A percentile compares a stretch with the other conserved stretches of the same genome.
These are phyloP conservation scores for Suillus paluster DNA, from an alignment of 768 basidiomycete species.

Conservation along the genomic window DNA sequence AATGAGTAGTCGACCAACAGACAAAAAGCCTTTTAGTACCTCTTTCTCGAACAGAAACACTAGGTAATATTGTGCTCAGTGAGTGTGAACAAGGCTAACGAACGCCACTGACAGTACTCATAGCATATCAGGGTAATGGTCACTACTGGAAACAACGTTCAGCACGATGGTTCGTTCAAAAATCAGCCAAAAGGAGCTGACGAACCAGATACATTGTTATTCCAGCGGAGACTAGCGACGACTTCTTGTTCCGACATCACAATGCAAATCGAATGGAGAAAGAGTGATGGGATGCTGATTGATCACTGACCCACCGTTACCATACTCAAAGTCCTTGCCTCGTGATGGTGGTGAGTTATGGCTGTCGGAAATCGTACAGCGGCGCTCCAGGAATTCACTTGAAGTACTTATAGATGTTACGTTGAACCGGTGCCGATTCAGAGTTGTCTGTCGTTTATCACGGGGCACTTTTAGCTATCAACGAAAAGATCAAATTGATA, in stretches of 20 bases:
- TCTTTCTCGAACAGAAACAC: background rate
- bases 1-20: background rate
- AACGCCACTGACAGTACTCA: background rate
- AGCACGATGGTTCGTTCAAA: background rate
- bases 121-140: background rate
- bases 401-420: no score
- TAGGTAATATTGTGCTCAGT: background rate
- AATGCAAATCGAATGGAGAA: background rate
- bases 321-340: constrained; percentile 12
- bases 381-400: no score
- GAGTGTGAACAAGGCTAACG: background rate
- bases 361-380: no score
- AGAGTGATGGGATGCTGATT: background rate
- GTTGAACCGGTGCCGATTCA: no score
- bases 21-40: background rate
- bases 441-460: no score
- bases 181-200: background rate
- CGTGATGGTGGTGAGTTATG: no score
- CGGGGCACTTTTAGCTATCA: no score
- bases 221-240: background rate
- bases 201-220: background rate
- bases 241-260: background rate
- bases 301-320: background rate
- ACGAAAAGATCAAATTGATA: no score
- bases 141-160: background rate